Evolutionary conservation across 2,329 filamentous ascomycete species (phyloP).

Genomic region (Calonectria hongkongensis): DNA sequence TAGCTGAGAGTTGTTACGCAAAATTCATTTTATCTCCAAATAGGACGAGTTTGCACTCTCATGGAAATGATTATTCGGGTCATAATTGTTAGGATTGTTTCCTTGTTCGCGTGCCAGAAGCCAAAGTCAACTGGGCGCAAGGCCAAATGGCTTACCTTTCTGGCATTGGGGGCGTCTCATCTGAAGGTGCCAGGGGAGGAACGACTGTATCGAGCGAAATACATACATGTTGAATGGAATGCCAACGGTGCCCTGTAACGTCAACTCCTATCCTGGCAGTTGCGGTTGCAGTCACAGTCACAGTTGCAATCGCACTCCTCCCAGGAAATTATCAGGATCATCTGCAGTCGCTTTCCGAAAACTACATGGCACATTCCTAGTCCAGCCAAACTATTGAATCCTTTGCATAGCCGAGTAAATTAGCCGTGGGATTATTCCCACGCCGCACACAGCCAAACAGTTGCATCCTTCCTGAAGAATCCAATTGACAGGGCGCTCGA

Average conservation of each 20-base stretch:
- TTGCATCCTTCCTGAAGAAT: slow-evolving; percentile 22
- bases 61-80: too few relatives aligned
- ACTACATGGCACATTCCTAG: neutral
- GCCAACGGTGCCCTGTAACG: neutral
- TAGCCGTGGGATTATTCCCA: slow-evolving; percentile 26
- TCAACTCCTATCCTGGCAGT: neutral
- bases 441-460: slow-evolving; percentile 4
- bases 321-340: neutral
- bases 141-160: too few relatives aligned
- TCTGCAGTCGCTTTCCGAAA: neutral
- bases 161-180: too few relatives aligned
- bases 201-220: too few relatives aligned
- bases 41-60: too few relatives aligned
- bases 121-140: too few relatives aligned
- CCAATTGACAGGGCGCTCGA: neutral
- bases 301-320: neutral
- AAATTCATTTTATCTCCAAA: too few relatives aligned
- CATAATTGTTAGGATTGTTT: too few relatives aligned
- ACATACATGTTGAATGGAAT: neutral
- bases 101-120: too few relatives aligned
- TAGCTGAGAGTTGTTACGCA: too few relatives aligned
- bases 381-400: slow-evolving; percentile 3
- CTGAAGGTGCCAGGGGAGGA: too few relatives aligned
- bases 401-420: slow-evolving; percentile 16
- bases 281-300: neutral